These are phyloP conservation scores for Colletotrichum coccodes DNA, from an alignment of 2,329 filamentous ascomycete genomes.

Conservation along the genomic window DNA sequence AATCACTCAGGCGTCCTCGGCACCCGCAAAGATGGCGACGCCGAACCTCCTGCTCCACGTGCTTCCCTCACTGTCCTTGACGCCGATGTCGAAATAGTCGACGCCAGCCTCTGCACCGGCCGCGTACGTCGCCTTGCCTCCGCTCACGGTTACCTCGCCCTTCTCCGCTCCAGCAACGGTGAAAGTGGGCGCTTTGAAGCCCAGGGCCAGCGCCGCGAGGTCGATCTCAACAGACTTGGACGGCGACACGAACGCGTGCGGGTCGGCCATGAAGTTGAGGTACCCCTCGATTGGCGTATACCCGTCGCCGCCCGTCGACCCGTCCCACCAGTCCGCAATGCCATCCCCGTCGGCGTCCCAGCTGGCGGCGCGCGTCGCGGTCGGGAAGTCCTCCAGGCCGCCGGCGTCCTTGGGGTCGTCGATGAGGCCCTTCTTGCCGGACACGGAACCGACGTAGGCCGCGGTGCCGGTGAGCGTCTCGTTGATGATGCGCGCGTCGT, in stretches of 20 bases:
- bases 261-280: conserved; percentile 47
- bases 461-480: conserved; percentile 42
- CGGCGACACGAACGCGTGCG: conserved; percentile 43
- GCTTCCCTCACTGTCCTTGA: conserved; percentile 36
- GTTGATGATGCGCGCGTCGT: conserved; percentile 45
- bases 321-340: conserved; percentile 48
- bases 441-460: conserved; percentile 42
- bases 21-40: conserved; percentile 32
- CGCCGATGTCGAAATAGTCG: conserved; percentile 30
- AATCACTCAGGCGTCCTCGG: background rate
- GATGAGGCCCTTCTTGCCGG: conserved; percentile 44
- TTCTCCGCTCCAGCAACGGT: conserved; percentile 23
- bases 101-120: conserved; percentile 32
- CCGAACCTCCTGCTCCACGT: conserved; percentile 35
- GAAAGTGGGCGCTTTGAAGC: conserved; percentile 35
- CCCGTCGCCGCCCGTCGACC: conserved; percentile 42
- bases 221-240: conserved; percentile 37
- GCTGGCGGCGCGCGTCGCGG: conserved; percentile 34
- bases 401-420: conserved; percentile 45
- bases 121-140: conserved; percentile 28
- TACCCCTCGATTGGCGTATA: conserved; percentile 46
- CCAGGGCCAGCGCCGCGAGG: conserved; percentile 38
- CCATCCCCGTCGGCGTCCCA: conserved; percentile 47
- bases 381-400: conserved; percentile 45
- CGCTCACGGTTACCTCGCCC: conserved; percentile 32